Base-by-base conservation (phyloP, 768 basidiomycete species). In the Hypholoma sublateritium region DNA sequence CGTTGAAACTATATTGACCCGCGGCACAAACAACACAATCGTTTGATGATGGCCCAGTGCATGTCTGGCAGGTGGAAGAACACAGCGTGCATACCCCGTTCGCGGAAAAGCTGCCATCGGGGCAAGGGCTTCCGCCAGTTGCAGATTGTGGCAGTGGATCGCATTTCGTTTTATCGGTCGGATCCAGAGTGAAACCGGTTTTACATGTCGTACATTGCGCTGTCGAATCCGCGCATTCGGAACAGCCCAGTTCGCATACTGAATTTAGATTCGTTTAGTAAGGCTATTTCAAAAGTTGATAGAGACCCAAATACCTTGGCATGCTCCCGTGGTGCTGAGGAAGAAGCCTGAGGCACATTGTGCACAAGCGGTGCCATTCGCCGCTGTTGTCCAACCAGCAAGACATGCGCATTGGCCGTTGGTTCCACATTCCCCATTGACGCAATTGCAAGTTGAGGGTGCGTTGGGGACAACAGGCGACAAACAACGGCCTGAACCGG, bases 311-410 rank as follows among this genome's bases (percentile, higher is more conserved):
- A 55, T 58, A 87, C 90, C 78, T 78, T 86, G 75, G 67, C 93
- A 95, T 63, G 88, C 86, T 5, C 90, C 91, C 8, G 74, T 81
- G 0, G 81, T 78, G 36, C 79, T 77, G 42, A 84, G 75, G 77
- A 91, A 95, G 72, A 91, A 95, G 0, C 92, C 93, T 16, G 76
- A 57, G 1, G 82, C 79, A 65, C 93, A 95, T 51, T 83, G 76
- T 11, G 89, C 83, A 67, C 93, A 95, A 12, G 84, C 80, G 0
- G 88, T 92, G 6, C 91, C 90, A 62, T 91, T 87, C 46, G 74
- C 73, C 1, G 79, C 85, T 0, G 82, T 80, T 1, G 82, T 83
- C 88, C 89, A 95, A 0, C 93, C 93, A 0, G 84, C 67, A 62
- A 87, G 86, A 67, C 93, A 95, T 4, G 80, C 70, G 65, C 93